Evolutionary conservation across 2,329 filamentous ascomycete genomes (phyloP), one percentile per base, ranked within the genome.

Genomic region (Aspergillus aculeatinus): DNA sequence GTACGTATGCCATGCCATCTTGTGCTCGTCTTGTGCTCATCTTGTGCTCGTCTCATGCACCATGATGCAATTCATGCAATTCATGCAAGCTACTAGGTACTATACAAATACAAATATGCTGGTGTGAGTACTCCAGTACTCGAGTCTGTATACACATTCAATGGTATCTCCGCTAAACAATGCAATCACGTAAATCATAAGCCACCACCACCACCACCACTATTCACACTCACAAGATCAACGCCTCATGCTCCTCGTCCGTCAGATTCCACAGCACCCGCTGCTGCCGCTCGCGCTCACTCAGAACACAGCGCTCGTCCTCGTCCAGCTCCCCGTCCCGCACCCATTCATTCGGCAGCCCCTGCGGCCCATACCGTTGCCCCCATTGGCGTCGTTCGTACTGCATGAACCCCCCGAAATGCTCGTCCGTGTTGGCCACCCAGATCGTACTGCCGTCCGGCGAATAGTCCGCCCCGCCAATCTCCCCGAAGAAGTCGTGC

Each of bases 401-500:
- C 59, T 77, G 72, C 77, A 80, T 78, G 44, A 80, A 74, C 1
- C 78, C 78, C 29, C 78, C 78, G 60, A 78, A 79, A 19, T 73
- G 69, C 9, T 70, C 68, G 63, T 80, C 78, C 14, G 77, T 73
- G 58, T 80, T 80, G 5, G 77, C 76, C 33, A 79, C 75, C 76
- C 76, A 80, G 62, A 80, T 74, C 7, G 67, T 65, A 11, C 70
- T 65, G 5, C 78, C 78, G 58, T 80, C 77, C 1, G 76, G 76
- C 23, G 73, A 70, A 56, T 74, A 79, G 58, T 77, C 76, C 0
- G 77, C 76, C 2, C 78, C 78, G 5, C 74, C 77, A 29, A 80
- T 75, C 55, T 80, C 78, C 4, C 78, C 78, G 21, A 80, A 80
- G 67, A 80, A 80, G 61, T 80, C 77, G 44, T 79, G 74, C 4